Percentiles rank a stretch among this genome's conserved stretches.
These are phyloP conservation scores for Grosmannia serpens DNA, from an alignment of 2,329 filamentous ascomycete genomes.

Conservation along the genomic window DNA sequence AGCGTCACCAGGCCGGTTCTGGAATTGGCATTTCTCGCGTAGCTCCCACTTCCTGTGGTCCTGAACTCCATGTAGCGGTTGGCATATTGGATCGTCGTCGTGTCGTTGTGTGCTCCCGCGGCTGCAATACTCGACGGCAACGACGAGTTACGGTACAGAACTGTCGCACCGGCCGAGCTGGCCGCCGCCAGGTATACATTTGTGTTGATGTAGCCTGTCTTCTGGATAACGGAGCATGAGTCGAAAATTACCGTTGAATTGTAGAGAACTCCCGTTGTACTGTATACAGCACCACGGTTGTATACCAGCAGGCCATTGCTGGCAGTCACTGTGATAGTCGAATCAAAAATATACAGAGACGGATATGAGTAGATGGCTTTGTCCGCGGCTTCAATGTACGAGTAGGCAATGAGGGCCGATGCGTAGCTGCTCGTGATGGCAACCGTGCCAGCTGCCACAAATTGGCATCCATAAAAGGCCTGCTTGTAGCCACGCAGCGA, in stretches of 20 bases:
- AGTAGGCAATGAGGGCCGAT: conserved; percentile 28
- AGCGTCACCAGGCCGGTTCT: conserved; percentile 23
- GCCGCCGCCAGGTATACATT: conserved; percentile 30
- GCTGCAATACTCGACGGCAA: conserved; percentile 26
- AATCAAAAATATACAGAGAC: conserved; percentile 29
- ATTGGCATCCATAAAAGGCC: conserved; percentile 31
- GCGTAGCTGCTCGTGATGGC: conserved; percentile 19
- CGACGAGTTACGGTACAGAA: conserved; percentile 26
- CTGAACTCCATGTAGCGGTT: conserved; percentile 29
- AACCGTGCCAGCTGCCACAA: conserved; percentile 24
- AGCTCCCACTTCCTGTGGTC: conserved; percentile 28
- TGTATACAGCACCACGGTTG: conserved; percentile 22
- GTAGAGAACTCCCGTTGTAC: conserved; percentile 15
- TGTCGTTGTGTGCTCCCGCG: conserved; percentile 20
- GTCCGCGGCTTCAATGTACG: conserved; percentile 30
- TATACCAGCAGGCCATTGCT: conserved; percentile 25
- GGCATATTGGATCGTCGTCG: conserved; percentile 19
- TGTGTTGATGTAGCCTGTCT: conserved; percentile 21
- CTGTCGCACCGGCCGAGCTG: conserved; percentile 26
- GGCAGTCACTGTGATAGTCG: conserved; percentile 27
- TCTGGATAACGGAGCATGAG: conserved; percentile 23
- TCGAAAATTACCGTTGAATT: conserved; percentile 31
- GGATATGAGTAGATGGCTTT: conserved; percentile 29
- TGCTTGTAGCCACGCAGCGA: conserved; percentile 26
- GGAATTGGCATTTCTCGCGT: conserved; percentile 21